Base-by-base conservation (phyloP, 805 yeast species). In the Tetrapisispora arboricola region DNA sequence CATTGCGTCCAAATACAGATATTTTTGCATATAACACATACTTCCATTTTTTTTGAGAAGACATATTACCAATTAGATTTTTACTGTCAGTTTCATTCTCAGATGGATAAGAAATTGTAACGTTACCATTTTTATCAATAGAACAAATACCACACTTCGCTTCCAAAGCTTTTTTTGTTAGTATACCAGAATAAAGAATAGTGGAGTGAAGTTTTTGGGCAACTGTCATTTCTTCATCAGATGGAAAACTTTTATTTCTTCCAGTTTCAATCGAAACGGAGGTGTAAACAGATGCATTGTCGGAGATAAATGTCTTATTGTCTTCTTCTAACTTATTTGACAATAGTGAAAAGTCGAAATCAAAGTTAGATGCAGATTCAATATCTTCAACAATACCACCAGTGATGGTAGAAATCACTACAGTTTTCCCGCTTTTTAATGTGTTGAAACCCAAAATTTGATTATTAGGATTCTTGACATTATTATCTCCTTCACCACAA, bases 181-280 rank as follows among this genome's bases (percentile, higher is more conserved):
- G 58, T 18, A 82, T 46, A 22, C 74, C 72, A 11, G 83, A 73
- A 45, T 76, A 78, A 35, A 73, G 60, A 5, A 85, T 56, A 5
- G 73, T 64, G 47, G 83, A 83, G 50, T 76, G 76, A 19, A 84
- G 50, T 43, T 66, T 66, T 57, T 84, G 94, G 1, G 84, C 74
- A 17, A 81, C 53, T 24, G 73, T 75, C 78, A 82, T 84, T 56
- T 86, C 95, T 61, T 86, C 95, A 50, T 79, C 84, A 1, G 88
- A 76, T 22, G 95, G 94, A 1, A 86, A 84, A 20, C 7, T 6
- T 12, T 94, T 92, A 21, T 60, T 56, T 40, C 85, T 68, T 24
- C 95, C 95, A 40, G 87, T 66, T 43, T 78, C 74, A 9, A 84
- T 75, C 47, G 82, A 87, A 7, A 86, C 85, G 13, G 80, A 76